These are phyloP conservation scores for Gamsiella multidivaricata DNA, from an alignment of 192 early-diverging fungal genomes.

Conservation along the genomic window DNA sequence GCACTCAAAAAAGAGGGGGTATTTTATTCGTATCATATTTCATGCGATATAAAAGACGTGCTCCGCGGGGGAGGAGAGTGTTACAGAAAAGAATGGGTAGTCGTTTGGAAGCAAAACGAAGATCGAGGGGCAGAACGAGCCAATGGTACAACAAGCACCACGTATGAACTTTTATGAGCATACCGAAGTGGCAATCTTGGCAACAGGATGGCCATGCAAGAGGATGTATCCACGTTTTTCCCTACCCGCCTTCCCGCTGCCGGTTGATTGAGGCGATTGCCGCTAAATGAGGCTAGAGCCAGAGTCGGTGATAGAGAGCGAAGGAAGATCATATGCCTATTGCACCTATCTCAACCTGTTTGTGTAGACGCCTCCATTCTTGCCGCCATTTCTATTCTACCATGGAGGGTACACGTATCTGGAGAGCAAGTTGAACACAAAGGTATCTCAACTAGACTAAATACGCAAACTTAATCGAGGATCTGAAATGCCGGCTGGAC, in stretches of 20 bases:
- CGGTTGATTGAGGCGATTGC: background rate
- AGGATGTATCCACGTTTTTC: background rate
- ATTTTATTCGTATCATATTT: background rate
- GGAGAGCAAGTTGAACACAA: background rate
- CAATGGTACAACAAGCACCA: conserved; percentile 11
- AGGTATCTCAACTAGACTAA: background rate
- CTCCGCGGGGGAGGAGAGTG: background rate
- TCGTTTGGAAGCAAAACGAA: background rate
- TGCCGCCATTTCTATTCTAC: background rate
- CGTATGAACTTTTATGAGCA: background rate
- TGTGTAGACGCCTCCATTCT: background rate
- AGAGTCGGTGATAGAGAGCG: background rate
- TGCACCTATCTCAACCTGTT: background rate
- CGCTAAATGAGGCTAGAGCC: conserved; percentile 2
- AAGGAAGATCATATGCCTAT: conserved; percentile 1
- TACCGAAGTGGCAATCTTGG: background rate
- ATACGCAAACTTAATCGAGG: conserved; percentile 9
- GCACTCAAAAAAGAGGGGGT: background rate
- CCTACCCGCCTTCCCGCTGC: background rate
- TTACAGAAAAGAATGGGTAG: background rate
- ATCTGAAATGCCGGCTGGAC: background rate
- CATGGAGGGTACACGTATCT: background rate
- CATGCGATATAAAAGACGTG: too few relatives aligned
- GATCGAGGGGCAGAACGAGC: background rate
- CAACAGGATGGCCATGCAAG: background rate